Base-by-base conservation (phyloP, 139 green algal genomes). In the Tetradesmus lagerheimii region DNA sequence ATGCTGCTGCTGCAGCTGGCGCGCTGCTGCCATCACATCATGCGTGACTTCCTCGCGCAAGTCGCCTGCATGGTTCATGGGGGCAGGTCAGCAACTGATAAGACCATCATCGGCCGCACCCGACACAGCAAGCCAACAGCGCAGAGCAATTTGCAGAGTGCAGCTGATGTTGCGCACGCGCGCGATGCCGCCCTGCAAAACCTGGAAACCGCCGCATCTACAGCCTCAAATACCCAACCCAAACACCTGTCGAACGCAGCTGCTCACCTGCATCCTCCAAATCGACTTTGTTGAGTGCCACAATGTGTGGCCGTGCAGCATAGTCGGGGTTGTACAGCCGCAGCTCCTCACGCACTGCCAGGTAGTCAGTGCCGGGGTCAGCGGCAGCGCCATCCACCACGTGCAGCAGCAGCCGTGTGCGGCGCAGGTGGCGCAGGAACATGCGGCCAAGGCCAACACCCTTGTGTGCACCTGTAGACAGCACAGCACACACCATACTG, bases 311-410 rank as follows among this genome's bases (percentile, higher is more conserved):
- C 41, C 97, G 92, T 29, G 87, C 35, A 57, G 93, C 94, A 92
- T 99, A 99, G 80, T 96, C 93, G 11, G 97, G 96, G 89, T 99
- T 99, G 95, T 99, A 99, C 96, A 99, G 95, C 27, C 95, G 92
- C 89, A 99, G 94, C 94, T 99, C 97, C 92, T 96, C 93, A 0
- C 95, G 43, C 43, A 98, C 92, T 4, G 93, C 89, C 53, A 90
- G 86, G 90, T 98, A 99, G 91, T 99, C 97, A 0, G 85, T 88
- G 12, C 93, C 91, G 0, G 96, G 95, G 83, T 98, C 95, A 0
- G 91, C 86, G 45, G 92, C 85, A 39, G 94, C 90, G 0, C 89
- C 95, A 74, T 99, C 97, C 39, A 99, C 90, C 39, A 99, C 95
- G 86, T 98, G 96, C 78, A 98, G 86, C 62, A 98, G 82, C 85